These are phyloP conservation scores for Arthrinium puccinioides DNA, from an alignment of 2,329 filamentous ascomycete genomes.

Conservation along the genomic window DNA sequence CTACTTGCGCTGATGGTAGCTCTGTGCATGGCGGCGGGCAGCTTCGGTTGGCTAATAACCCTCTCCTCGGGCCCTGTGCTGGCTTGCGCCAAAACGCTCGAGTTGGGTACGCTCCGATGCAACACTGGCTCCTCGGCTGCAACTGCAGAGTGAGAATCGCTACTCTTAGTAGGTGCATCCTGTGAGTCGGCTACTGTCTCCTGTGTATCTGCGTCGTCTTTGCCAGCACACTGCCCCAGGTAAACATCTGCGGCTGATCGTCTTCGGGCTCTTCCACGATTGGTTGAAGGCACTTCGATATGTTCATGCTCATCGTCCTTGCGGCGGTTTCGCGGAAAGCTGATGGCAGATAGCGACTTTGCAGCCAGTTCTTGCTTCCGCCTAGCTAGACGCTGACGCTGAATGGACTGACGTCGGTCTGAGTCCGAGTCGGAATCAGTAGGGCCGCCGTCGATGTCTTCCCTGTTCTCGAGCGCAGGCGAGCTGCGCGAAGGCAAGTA, in stretches of 20 bases:
- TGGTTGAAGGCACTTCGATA: constrained; percentile 5
- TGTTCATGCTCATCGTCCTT: no score
- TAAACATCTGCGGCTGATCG: no score
- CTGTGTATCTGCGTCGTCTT: background rate
- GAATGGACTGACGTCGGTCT: background rate
- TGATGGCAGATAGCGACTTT: background rate
- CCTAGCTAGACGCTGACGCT: background rate
- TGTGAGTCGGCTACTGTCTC: constrained; percentile 2
- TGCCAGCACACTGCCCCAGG: no score
- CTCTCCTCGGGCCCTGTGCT: no score
- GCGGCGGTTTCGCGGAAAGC: no score
- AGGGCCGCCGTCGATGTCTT: constrained; percentile 5
- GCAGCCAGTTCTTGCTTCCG: background rate
- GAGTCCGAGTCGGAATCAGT: constrained; percentile 1
- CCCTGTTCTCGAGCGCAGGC: constrained; percentile 7
- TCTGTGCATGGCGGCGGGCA: no score
- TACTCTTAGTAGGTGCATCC: background rate
- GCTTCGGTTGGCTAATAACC: no score
- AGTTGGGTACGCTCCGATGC: no score
- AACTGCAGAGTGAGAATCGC: no score
- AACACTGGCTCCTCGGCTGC: no score
- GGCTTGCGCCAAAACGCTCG: no score
- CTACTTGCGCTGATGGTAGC: constrained; percentile 10
- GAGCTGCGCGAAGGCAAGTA: constrained; percentile 12
- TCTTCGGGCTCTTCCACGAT: background rate